Conservation (phyloP, 257 asterid genomes). For the Fraxinus cuspidata region DNA sequence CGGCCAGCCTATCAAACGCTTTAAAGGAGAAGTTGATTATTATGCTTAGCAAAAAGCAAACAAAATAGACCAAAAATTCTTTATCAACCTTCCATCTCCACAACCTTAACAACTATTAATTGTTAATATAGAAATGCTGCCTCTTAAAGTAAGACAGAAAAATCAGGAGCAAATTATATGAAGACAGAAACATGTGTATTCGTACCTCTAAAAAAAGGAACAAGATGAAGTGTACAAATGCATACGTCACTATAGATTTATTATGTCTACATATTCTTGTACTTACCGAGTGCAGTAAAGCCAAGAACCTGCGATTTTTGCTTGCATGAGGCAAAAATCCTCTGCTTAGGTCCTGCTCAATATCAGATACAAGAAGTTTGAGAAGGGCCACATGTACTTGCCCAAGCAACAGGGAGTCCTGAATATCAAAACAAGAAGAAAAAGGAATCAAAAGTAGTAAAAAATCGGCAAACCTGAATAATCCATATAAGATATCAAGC, state of each 20-base stretch:
- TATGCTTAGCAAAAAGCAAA: slow-evolving; percentile 7
- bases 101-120: slow-evolving; percentile 17
- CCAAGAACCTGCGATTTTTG: slow-evolving; percentile 79
- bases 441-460: slow-evolving; percentile 23
- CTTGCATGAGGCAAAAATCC: slow-evolving; percentile 58
- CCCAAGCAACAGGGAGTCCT: slow-evolving; percentile 89
- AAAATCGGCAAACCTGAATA: slow-evolving; percentile 15
- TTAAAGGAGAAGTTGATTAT: not conserved
- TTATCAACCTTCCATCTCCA: not conserved
- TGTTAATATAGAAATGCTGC: slow-evolving; percentile 8
- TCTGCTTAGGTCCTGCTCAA: slow-evolving; percentile 59
- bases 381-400: slow-evolving; percentile 86
- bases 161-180: not conserved
- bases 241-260: slow-evolving; percentile 13
- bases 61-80: not conserved
- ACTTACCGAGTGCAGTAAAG: slow-evolving; percentile 81
- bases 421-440: slow-evolving; percentile 32
- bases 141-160: slow-evolving; percentile 11
- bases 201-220: not conserved
- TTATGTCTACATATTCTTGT: slow-evolving; percentile 17
- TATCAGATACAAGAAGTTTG: slow-evolving; percentile 69
- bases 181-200: not conserved
- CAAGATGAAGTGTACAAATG: not conserved
- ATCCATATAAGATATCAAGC: slow-evolving; percentile 10
- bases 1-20: not conserved